Evolutionary conservation across 352 stramenopile genomes (phyloP).

Genomic region (Ophiocytium majus): DNA sequence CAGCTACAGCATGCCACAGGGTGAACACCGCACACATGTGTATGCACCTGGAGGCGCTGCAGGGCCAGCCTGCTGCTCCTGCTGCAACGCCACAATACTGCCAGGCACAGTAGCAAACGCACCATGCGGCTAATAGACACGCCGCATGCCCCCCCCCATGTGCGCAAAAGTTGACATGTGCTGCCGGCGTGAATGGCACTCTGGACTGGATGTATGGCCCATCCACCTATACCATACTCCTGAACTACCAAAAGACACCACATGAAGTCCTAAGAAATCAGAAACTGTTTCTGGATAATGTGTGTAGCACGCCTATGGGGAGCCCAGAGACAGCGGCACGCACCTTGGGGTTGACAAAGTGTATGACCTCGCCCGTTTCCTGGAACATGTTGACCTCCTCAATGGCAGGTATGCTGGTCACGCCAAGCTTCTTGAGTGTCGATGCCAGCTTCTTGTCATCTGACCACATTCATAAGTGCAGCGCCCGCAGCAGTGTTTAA

Average conservation of each 20-base stretch:
- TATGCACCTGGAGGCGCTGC: no score
- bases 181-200: not conserved
- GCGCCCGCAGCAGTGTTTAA: not conserved
- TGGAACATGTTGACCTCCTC: conserved; percentile 99
- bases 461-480: no score
- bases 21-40: no score
- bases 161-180: not conserved
- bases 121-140: no score
- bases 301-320: not conserved
- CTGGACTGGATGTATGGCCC: not conserved
- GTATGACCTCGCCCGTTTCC: conserved; percentile 96
- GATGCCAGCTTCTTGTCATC: conserved; percentile 96
- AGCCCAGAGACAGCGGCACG: not conserved
- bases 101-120: no score
- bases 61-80: no score
- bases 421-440: conserved; percentile 95
- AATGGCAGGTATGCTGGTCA: conserved; percentile 95
- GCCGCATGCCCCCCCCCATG: no score
- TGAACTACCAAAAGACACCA: conserved; percentile 8
- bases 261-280: no score
- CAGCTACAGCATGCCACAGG: not conserved
- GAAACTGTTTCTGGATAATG: no score
- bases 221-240: conserved; percentile 7
- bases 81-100: no score
- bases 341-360: conserved; percentile 92